Base-by-base conservation (phyloP, 192 early-diverging fungal genomes). In the Backusella australiensis region DNA sequence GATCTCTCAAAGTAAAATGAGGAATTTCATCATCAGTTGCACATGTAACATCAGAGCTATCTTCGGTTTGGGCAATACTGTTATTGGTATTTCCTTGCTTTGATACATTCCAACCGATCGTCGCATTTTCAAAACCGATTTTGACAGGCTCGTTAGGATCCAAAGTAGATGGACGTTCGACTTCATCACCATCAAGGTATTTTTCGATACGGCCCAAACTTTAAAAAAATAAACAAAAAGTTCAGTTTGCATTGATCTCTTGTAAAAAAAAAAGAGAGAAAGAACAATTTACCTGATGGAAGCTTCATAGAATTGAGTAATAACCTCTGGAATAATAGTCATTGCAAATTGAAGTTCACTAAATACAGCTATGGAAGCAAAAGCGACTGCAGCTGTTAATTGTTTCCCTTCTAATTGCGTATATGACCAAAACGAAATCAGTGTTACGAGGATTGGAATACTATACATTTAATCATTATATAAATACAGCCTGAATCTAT, bases 311-410 rank as follows among this genome's bases (percentile, higher is more conserved):
- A 85, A 67, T 5, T 88, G 77, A 6, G 89, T 85, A 41, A 99
- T 86, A 38, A 96, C 87, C 52, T 80, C 86, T 1, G 97, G 96
- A 69, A 98, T 89, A 69, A 92, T 85, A 69, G 87, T 78, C 39
- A 97, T 85, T 53, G 96, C 94, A 82, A 94, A 94, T 77, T 91
- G 91, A 35, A 98, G 81, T 63, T 95, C 83, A 76, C 96, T 96
- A 83, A 98, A 97, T 4, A 99, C 82, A 3, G 94, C 81, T 38
- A 99, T 82, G 1, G 94, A 89, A 0, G 95, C 94, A 82, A 98
- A 98, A 0, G 94, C 92, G 39, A 93, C 76, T 42, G 85, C 84
- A 5, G 92, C 81, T 0, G 90, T 92, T 46, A 97, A 83, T 17
- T 84, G 76, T 11, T 89, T 69, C 15, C 74, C 76, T 41, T 74